phyloP scores from a whole-genome alignment of 2,329 filamentous ascomycete species.

The Colletotrichum graminicola region DNA sequence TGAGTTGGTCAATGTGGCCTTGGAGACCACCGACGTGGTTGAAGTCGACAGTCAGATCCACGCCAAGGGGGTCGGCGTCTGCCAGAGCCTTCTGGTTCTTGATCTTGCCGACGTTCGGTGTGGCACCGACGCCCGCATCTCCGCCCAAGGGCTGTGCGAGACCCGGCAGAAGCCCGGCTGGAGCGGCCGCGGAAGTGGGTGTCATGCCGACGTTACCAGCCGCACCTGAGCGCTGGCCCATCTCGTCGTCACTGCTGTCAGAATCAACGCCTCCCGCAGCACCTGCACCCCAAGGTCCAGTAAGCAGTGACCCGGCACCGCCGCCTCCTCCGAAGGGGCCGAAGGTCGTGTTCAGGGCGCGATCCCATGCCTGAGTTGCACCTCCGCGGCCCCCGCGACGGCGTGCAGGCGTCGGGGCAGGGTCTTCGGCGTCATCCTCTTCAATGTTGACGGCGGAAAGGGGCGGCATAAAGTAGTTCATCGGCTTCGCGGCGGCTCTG shows the following conservation, averaged over 20 bases:
- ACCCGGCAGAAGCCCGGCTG: slow-evolving; percentile 59
- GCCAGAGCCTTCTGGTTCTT: slow-evolving; percentile 93
- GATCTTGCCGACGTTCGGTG: slow-evolving; percentile 90
- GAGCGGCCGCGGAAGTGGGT: slow-evolving; percentile 63
- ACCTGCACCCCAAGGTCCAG: slow-evolving; percentile 79
- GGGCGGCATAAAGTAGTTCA: slow-evolving; percentile 89
- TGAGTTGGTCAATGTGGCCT: slow-evolving; percentile 94
- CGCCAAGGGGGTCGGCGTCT: slow-evolving; percentile 93
- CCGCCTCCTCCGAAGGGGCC: slow-evolving; percentile 90
- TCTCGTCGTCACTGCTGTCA: slow-evolving; percentile 96
- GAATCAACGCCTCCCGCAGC: slow-evolving; percentile 87
- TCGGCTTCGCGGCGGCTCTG: slow-evolving; percentile 71
- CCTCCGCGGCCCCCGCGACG: slow-evolving; percentile 73
- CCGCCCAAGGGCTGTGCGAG: slow-evolving; percentile 51
- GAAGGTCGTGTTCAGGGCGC: slow-evolving; percentile 87
- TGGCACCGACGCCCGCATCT: slow-evolving; percentile 55
- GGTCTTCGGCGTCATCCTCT: slow-evolving; percentile 80
- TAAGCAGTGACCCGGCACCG: slow-evolving; percentile 77
- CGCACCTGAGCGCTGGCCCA: slow-evolving; percentile 69
- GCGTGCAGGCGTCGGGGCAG: slow-evolving; percentile 76
- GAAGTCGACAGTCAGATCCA: slow-evolving; percentile 93
- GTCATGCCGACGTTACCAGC: slow-evolving; percentile 70
- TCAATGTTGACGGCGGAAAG: slow-evolving; percentile 71
- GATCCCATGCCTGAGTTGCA: slow-evolving; percentile 75
- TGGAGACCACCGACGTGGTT: slow-evolving; percentile 93